Conservation (phyloP, 257 asterid species). For the Verbascum thapsus region DNA sequence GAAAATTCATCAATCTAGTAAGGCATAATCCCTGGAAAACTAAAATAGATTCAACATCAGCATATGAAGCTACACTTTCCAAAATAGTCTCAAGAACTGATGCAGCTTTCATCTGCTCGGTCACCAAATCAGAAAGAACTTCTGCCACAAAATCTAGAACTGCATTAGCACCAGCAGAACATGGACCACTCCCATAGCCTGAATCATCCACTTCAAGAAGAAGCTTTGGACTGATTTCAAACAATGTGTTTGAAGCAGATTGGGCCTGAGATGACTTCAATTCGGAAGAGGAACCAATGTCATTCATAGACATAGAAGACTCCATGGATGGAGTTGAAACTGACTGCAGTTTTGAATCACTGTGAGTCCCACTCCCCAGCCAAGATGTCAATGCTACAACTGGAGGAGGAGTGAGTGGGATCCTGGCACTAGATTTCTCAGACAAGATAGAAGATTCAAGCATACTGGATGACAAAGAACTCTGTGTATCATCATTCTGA, state of each 20-base stretch:
- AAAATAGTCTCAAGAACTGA: slow-evolving; percentile 66
- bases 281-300: slow-evolving; percentile 56
- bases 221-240: slow-evolving; percentile 58
- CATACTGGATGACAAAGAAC: slow-evolving; percentile 51
- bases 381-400: slow-evolving; percentile 90
- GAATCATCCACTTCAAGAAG: slow-evolving; percentile 93
- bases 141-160: slow-evolving; percentile 90
- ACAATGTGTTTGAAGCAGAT: slow-evolving; percentile 50
- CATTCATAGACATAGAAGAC: slow-evolving; percentile 59
- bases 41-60: slow-evolving; percentile 85
- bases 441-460: slow-evolving; percentile 67
- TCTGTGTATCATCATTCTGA: slow-evolving; percentile 68
- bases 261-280: slow-evolving; percentile 58
- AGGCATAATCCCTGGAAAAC: slow-evolving; percentile 96
- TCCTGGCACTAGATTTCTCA: slow-evolving; percentile 71
- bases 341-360: slow-evolving; percentile 60
- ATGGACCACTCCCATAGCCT: slow-evolving; percentile 99
- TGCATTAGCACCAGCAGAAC: slow-evolving; percentile 97
- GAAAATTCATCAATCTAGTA: slow-evolving; percentile 88
- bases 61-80: slow-evolving; percentile 82
- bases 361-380: slow-evolving; percentile 67
- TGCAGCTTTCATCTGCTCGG: slow-evolving; percentile 85
- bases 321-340: slow-evolving; percentile 65
- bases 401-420: slow-evolving; percentile 65
- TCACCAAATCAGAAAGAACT: slow-evolving; percentile 79